phyloP scores from a whole-genome alignment of 2,329 filamentous ascomycete species.

The Orbilia oligospora region DNA sequence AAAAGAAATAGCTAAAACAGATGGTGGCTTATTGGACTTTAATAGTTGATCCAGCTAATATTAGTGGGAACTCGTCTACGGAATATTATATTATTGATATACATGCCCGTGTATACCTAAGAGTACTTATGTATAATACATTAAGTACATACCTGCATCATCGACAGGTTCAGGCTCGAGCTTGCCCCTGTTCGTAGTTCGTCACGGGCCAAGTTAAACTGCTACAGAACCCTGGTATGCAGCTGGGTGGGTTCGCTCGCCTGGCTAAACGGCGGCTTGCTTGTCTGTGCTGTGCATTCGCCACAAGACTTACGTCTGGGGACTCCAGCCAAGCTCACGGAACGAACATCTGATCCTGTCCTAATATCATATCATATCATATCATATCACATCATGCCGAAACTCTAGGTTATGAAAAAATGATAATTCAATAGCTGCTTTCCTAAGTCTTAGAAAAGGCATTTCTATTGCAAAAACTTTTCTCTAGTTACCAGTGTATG shows the following conservation, averaged over 20 bases:
- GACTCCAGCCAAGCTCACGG: conserved; percentile 9
- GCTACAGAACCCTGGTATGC: neutral
- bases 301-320: conserved; percentile 2
- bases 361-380: neutral
- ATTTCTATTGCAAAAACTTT: conserved; percentile 27
- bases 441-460: neutral
- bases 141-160: neutral
- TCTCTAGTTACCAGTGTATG: conserved; percentile 16
- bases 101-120: too few relatives aligned
- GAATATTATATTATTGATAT: too few relatives aligned
- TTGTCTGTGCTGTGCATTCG: conserved; percentile 37
- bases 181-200: conserved; percentile 51
- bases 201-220: conserved; percentile 23
- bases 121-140: too few relatives aligned
- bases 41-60: conserved; percentile 17
- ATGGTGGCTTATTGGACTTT: conserved; percentile 12
- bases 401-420: neutral
- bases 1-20: neutral
- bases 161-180: neutral
- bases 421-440: neutral
- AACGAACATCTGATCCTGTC: conserved; percentile 1
- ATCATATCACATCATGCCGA: neutral
- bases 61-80: conserved; percentile 14
- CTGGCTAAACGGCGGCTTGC: conserved; percentile 48
- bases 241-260: conserved; percentile 29